A percentile compares a stretch with the other conserved stretches of the same genome.
phyloP scores from a whole-genome alignment of 495 filamentous ascomycete species.

The Penicillium fimorum region DNA sequence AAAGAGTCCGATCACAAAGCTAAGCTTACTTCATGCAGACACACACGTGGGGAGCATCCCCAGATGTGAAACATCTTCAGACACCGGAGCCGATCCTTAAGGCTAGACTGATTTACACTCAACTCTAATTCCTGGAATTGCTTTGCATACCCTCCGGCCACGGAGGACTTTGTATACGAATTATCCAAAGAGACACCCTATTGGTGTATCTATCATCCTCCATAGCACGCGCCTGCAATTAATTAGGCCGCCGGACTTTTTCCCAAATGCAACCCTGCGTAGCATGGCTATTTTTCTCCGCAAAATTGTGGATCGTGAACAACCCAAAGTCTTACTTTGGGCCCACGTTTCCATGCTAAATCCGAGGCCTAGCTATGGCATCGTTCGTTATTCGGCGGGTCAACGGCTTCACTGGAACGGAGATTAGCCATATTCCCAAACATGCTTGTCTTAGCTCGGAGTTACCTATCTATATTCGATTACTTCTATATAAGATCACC shows the following conservation, averaged over 20 bases:
- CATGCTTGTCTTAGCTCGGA: not conserved
- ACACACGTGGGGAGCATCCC: constrained; percentile 17
- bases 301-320: not conserved
- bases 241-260: not conserved
- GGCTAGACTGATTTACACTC: not conserved
- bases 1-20: constrained; percentile 8
- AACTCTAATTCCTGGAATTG: constrained; percentile 6
- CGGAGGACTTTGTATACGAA: not conserved
- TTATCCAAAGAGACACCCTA: not conserved
- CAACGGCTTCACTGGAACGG: not conserved
- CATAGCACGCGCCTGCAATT: not conserved
- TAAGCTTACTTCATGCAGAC: constrained; percentile 11
- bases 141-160: not conserved
- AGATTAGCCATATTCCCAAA: constrained; percentile 2
- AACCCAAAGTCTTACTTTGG: not conserved
- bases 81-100: constrained; percentile 16
- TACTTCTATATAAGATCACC: constrained; percentile 8
- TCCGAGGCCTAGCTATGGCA: not conserved
- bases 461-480: not conserved
- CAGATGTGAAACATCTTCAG: constrained; percentile 24
- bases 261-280: not conserved
- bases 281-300: not conserved
- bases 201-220: constrained; percentile 5
- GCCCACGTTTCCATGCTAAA: not conserved
- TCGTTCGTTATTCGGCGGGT: not conserved